A percentile compares a stretch with the other conserved stretches of the same genome.
These are phyloP conservation scores for Puccinellia tenuiflora DNA, from an alignment of 176 grass and related monocot species.

Conservation along the genomic window DNA sequence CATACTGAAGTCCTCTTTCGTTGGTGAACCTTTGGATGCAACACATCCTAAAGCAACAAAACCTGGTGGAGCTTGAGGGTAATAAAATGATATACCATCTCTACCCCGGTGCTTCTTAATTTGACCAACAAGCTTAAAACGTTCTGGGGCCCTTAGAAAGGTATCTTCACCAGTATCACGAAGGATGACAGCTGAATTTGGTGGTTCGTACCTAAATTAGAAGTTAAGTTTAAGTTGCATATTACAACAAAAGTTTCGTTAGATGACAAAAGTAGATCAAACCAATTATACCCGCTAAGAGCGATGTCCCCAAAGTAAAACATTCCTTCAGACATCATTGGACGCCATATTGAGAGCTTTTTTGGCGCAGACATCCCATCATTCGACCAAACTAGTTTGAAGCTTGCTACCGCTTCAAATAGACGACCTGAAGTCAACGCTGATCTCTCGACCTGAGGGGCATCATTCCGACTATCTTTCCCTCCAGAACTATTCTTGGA, in stretches of 20 bases:
- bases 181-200: slow-evolving; percentile 87
- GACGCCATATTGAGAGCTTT: slow-evolving; percentile 94
- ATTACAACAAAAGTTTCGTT: not conserved
- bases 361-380: slow-evolving; percentile 56
- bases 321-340: slow-evolving; percentile 67
- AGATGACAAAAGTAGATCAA: slow-evolving; percentile 5
- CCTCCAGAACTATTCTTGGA: slow-evolving; percentile 34
- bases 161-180: slow-evolving; percentile 62
- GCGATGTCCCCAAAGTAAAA: slow-evolving; percentile 88
- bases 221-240: slow-evolving; percentile 26
- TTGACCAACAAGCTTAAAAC: slow-evolving; percentile 64
- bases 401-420: slow-evolving; percentile 76
- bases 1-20: slow-evolving; percentile 52
- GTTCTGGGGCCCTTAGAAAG: slow-evolving; percentile 68
- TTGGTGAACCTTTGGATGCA: slow-evolving; percentile 59
- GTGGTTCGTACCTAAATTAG: slow-evolving; percentile 70
- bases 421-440: slow-evolving; percentile 48
- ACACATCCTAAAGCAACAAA: slow-evolving; percentile 89
- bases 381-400: slow-evolving; percentile 92
- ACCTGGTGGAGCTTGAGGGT: slow-evolving; percentile 78
- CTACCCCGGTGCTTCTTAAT: slow-evolving; percentile 77
- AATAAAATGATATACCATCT: slow-evolving; percentile 81
- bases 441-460: slow-evolving; percentile 50
- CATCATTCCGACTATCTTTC: slow-evolving; percentile 26
- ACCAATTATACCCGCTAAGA: slow-evolving; percentile 65